Evolutionary conservation across 2,329 filamentous ascomycete species (phyloP), one percentile per base, ranked within the genome.

Genomic region (Calonectria pseudoturangicola): DNA sequence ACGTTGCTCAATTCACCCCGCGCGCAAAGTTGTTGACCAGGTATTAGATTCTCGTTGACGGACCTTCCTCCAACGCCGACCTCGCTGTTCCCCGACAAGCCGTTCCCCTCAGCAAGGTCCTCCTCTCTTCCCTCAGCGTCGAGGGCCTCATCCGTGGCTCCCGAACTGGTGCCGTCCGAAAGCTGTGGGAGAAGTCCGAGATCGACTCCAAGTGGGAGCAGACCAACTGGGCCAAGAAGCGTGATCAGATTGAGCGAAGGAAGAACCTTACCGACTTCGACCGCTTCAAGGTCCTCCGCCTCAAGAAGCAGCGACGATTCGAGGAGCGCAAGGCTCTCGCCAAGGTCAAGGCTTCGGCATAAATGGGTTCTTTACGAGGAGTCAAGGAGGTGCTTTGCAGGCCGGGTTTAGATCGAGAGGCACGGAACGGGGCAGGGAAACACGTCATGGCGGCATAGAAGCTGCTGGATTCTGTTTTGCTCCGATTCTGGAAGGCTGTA

Each of bases 291-390:
- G 97, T 98, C 84, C 91, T 98, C 92, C 93, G 96, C 88, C 91
- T 98, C 89, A 97, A 96, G 94, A 99, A 99, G 93, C 96, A 98
- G 93, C 95, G 96, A 87, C 94, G 96, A 87, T 98, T 97, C 90
- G 96, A 98, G 92, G 93, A 98, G 89, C 94, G 94, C 89, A 98
- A 98, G 94, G 93, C 95, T 84, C 91, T 97, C 86, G 95, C 95
- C 86, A 98, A 98, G 92, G 90, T 98, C 89, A 94, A 94, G 90
- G 93, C 94, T 83, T 89, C 93, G 83, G 93, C 94, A 87, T 95
- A 94, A 88, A 85, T 83, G 77, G 76, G 79, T 78, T 75, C 85
- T 86, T 84, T 77, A 74, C 77, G 77, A 79, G 79, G 79, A 80
- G 79, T 80, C 76, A 78, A 75, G 84, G 78, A 76, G 80, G 78